These are phyloP conservation scores for Oenanthe javanica DNA, from an alignment of 140 eudicot species.

Conservation along the genomic window DNA sequence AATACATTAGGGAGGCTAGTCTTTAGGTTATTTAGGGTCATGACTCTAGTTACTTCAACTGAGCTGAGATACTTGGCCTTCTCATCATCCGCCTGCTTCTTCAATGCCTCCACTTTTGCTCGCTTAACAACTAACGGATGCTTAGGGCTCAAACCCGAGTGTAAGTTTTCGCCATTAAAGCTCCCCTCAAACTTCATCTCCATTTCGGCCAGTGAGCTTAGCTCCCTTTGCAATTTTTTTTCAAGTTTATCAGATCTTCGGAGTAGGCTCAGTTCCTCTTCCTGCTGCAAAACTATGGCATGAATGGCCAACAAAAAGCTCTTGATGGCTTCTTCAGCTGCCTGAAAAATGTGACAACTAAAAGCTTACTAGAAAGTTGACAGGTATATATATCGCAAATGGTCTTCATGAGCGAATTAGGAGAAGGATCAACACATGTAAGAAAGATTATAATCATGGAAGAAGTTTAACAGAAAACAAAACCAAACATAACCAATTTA, in stretches of 20 bases:
- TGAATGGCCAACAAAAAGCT: constrained; percentile 34
- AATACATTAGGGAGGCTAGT: constrained; percentile 47
- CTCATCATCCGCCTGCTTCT: constrained; percentile 33
- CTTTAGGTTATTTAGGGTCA: constrained; percentile 47
- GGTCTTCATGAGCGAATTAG: not conserved
- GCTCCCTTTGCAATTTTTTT: constrained; percentile 36
- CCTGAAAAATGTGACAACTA: constrained; percentile 24
- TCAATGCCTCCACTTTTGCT: constrained; percentile 33
- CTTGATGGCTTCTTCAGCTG: constrained; percentile 47
- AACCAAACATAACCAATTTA: not conserved
- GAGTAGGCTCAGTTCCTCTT: constrained; percentile 32
- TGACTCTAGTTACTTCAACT: constrained; percentile 27
- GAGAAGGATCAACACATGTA: not conserved
- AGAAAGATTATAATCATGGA: not conserved
- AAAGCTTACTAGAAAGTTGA: not conserved
- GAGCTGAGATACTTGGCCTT: constrained; percentile 37
- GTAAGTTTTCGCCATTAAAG: constrained; percentile 17
- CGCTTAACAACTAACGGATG: constrained; percentile 37
- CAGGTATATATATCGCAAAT: not conserved
- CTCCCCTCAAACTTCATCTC: constrained; percentile 33
- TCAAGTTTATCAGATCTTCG: constrained; percentile 39
- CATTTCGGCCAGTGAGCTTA: constrained; percentile 30
- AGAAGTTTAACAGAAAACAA: not conserved
- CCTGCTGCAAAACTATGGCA: constrained; percentile 45
- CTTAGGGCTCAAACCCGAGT: constrained; percentile 23